Evolutionary conservation across 169 alveolate genomes (phyloP).

Genomic region (Cryptosporidium ubiquitum): DNA sequence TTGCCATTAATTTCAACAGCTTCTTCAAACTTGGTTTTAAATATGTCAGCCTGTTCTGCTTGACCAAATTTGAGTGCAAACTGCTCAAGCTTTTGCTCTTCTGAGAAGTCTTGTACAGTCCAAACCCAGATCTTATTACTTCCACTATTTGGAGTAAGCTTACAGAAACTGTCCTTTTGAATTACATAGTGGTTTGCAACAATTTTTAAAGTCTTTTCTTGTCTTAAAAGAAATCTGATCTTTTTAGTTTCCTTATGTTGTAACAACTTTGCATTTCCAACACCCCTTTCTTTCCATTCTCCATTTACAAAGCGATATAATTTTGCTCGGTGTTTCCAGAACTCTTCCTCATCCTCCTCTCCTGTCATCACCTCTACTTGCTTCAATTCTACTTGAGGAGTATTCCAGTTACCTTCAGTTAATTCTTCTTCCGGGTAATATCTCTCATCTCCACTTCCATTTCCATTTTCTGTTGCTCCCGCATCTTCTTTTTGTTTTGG

Average conservation of each 20-base stretch:
- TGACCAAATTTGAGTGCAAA: constrained; percentile 93
- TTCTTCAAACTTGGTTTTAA: constrained; percentile 90
- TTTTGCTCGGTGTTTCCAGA: constrained; percentile 93
- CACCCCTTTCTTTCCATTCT: constrained; percentile 98
- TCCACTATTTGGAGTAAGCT: constrained; percentile 94
- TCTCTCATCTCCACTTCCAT: constrained; percentile 77
- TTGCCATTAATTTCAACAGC: constrained; percentile 87
- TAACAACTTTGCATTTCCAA: constrained; percentile 95
- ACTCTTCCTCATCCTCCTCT: constrained; percentile 94
- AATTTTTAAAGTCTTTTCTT: constrained; percentile 95
- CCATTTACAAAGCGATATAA: constrained; percentile 92
- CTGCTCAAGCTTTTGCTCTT: constrained; percentile 92
- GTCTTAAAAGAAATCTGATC: constrained; percentile 93
- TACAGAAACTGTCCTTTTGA: constrained; percentile 89
- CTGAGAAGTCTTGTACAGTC: constrained; percentile 95
- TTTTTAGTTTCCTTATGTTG: constrained; percentile 91
- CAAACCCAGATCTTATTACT: constrained; percentile 97
- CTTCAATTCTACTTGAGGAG: constrained; percentile 90
- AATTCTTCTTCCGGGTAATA: constrained; percentile 86
- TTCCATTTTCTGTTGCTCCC: constrained; percentile 65
- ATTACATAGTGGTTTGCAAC: constrained; percentile 94
- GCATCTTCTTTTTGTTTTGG: constrained; percentile 1
- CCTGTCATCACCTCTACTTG: constrained; percentile 94
- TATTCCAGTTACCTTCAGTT: constrained; percentile 88
- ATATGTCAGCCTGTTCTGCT: constrained; percentile 89